phyloP scores from a whole-genome alignment of 306 rosid species.

The Malus sieversii region DNA sequence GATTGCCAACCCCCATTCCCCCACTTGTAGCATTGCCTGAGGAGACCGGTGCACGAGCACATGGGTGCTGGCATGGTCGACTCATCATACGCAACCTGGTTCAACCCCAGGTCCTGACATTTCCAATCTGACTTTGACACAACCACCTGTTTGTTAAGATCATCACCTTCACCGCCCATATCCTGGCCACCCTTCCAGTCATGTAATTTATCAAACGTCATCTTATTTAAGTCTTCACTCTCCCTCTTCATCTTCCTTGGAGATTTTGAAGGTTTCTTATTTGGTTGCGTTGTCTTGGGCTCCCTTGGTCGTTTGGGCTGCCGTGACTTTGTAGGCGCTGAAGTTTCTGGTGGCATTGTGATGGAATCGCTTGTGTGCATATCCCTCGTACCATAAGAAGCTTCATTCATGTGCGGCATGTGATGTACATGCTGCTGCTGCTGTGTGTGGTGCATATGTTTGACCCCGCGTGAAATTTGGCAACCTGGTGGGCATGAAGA shows the following conservation, averaged over 20 bases:
- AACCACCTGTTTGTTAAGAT: conserved; percentile 54
- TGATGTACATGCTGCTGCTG: conserved; percentile 68
- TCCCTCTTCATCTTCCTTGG: conserved; percentile 70
- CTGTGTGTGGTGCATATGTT: conserved; percentile 88
- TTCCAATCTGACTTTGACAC: conserved; percentile 91
- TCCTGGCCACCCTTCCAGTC: conserved; percentile 78
- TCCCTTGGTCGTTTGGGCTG: conserved; percentile 71
- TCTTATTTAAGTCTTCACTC: conserved; percentile 63
- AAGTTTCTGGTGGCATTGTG: conserved; percentile 42
- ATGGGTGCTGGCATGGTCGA: conserved; percentile 93
- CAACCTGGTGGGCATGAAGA: conserved; percentile 94
- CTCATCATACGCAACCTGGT: conserved; percentile 86
- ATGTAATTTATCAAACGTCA: conserved; percentile 53
- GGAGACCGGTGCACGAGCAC: conserved; percentile 82
- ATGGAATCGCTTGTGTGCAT: conserved; percentile 53
- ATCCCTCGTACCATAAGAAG: conserved; percentile 54
- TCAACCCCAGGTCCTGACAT: conserved; percentile 80
- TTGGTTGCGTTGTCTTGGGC: conserved; percentile 52
- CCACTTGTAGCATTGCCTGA: conserved; percentile 97
- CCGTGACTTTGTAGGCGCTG: conserved; percentile 48
- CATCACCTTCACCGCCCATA: conserved; percentile 60
- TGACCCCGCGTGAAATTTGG: conserved; percentile 93
- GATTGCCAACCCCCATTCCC: conserved; percentile 99
- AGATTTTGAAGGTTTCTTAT: conserved; percentile 59
- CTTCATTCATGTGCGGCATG: conserved; percentile 53